Conservation (phyloP, 345 rosid genomes). For the Physaria fendleri region DNA sequence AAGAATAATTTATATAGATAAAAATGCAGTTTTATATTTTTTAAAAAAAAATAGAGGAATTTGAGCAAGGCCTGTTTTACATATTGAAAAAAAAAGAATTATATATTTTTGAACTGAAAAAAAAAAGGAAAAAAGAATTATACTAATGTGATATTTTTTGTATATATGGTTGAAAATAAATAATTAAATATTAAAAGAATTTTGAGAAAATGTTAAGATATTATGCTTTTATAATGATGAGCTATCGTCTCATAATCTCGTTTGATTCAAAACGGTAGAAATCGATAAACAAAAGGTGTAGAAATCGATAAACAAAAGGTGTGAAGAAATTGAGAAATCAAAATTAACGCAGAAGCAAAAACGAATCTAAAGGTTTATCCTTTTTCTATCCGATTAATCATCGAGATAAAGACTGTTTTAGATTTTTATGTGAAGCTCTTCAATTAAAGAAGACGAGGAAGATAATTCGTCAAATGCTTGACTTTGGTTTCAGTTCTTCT, state of each 20-base stretch:
- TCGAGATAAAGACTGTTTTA: not conserved
- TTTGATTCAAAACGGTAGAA: constrained; percentile 25
- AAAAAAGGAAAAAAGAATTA: no score
- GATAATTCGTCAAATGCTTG: constrained; percentile 31
- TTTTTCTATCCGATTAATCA: constrained; percentile 12
- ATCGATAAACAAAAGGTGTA: constrained; percentile 6
- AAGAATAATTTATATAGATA: no score
- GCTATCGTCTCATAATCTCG: constrained; percentile 17
- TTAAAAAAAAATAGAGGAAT: no score
- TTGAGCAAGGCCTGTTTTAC: no score
- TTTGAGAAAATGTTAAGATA: not conserved
- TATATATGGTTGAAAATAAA: no score
- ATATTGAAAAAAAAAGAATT: no score
- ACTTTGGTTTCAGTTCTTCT: constrained; percentile 21
- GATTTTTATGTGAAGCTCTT: constrained; percentile 6
- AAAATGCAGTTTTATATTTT: no score
- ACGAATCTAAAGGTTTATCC: not conserved
- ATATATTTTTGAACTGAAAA: no score
- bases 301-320: not conserved
- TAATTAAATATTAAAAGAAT: no score
- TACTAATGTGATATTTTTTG: no score
- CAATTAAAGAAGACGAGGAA: constrained; percentile 12
- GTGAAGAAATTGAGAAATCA: not conserved
- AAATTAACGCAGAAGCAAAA: not conserved
- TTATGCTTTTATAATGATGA: constrained; percentile 24